Evolutionary conservation across 768 basidiomycete species (phyloP).

Genomic region (Rhizopogon sp.): DNA sequence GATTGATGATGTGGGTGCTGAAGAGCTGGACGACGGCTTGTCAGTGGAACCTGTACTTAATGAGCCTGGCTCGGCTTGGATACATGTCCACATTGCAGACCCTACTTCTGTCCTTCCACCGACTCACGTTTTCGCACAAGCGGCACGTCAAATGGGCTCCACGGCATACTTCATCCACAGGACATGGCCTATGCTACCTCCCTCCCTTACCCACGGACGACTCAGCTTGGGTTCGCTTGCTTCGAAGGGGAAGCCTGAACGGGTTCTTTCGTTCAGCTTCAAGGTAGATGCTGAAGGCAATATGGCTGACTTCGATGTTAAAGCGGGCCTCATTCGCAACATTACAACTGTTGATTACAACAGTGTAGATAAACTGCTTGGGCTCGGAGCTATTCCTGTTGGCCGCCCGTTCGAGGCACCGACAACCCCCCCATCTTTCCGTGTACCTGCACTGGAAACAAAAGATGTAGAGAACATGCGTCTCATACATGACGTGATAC

Average conservation of each 20-base stretch:
- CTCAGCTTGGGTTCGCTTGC: slow-evolving; percentile 43
- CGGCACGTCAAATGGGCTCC: slow-evolving; percentile 47
- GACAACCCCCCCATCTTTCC: neutral
- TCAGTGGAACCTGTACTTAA: slow-evolving; percentile 68
- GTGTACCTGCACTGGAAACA: slow-evolving; percentile 5
- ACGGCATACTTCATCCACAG: slow-evolving; percentile 65
- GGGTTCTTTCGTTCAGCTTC: slow-evolving; percentile 76
- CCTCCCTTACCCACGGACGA: slow-evolving; percentile 41
- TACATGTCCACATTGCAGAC: slow-evolving; percentile 92
- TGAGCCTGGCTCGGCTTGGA: slow-evolving; percentile 63
- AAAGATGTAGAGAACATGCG: slow-evolving; percentile 25
- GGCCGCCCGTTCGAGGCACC: slow-evolving; percentile 17
- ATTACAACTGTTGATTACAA: slow-evolving; percentile 62
- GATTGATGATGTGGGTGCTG: slow-evolving; percentile 73
- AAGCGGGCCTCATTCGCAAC: slow-evolving; percentile 71
- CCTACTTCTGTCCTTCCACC: slow-evolving; percentile 81
- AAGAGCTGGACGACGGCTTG: slow-evolving; percentile 92
- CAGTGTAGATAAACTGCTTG: slow-evolving; percentile 52
- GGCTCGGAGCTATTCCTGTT: slow-evolving; percentile 11
- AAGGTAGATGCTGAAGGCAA: slow-evolving; percentile 58
- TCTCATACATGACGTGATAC: slow-evolving; percentile 24
- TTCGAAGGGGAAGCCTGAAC: slow-evolving; percentile 35
- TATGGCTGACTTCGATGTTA: slow-evolving; percentile 66
- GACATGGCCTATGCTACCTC: slow-evolving; percentile 71
- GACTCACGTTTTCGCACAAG: slow-evolving; percentile 51